Base-by-base conservation (phyloP, 352 stramenopile species). In the Globisporangium heterothallicum region DNA sequence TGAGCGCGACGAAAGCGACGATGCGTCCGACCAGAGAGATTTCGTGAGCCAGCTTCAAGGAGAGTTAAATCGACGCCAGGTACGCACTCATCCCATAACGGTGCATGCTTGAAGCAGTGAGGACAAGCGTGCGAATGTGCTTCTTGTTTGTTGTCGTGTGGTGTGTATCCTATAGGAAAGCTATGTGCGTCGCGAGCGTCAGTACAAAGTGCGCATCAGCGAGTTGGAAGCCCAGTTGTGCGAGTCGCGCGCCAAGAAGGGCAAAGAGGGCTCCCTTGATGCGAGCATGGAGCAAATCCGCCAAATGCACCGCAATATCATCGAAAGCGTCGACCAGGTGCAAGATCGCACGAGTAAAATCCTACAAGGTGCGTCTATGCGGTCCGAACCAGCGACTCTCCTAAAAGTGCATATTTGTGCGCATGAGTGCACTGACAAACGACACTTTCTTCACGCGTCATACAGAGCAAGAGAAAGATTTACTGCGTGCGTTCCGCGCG, bases 331-430 rank as follows among this genome's bases (percentile, higher is more conserved):
- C 14, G 84, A 88, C 41, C 73, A 93, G 60, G 84, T 97, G n/a
- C 87, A 97, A 48, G 80, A 94, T 12, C 81, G 82, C 29, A 97
- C 88, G 43, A 87, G 79, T 59, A 85, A 91, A 59, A 94, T 97
- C 61, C 64, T 97, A 13, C 83, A 96, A 71, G 59, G 56, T 64
- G 22, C 10, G 26, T 35, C 19, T 58, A n/a, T n/a, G n/a, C n/a
- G n/a, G n/a, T n/a, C n/a, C n/a, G n/a, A n/a, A n/a, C n/a, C n/a
- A n/a, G n/a, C n/a, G n/a, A n/a, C n/a, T n/a, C n/a, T n/a, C n/a
- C n/a, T n/a, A n/a, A n/a, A n/a, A n/a, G n/a, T n/a, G n/a, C n/a
- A n/a, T n/a, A n/a, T n/a, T n/a, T n/a, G n/a, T n/a, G n/a, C n/a
- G n/a, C n/a, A n/a, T n/a, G n/a, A n/a, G n/a, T n/a, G n/a, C n/a